Percentiles rank a stretch among this genome's conserved stretches.
Conservation (phyloP, 768 basidiomycete species). For the Pisolithus tinctorius region DNA sequence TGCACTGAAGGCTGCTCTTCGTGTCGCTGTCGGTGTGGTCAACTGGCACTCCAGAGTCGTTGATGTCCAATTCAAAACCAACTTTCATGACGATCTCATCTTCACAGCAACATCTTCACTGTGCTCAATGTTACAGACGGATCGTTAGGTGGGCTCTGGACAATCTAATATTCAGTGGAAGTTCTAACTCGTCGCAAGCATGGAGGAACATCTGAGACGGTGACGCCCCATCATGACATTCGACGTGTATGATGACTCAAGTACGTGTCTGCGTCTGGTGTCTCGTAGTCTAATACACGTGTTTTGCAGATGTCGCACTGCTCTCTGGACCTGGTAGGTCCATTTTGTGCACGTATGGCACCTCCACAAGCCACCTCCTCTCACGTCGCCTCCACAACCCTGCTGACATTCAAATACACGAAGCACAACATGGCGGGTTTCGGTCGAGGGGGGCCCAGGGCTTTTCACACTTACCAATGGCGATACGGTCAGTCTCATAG, state of each 20-base stretch:
- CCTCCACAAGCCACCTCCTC: slow-evolving; percentile 48
- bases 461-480: slow-evolving; percentile 59
- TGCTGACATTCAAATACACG: slow-evolving; percentile 35
- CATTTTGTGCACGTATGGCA: slow-evolving; percentile 62
- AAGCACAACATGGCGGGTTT: slow-evolving; percentile 32
- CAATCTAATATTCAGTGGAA: not conserved
- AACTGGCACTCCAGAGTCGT: slow-evolving; percentile 98
- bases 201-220: slow-evolving; percentile 79
- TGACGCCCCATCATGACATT: slow-evolving; percentile 37
- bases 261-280: slow-evolving; percentile 34
- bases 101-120: slow-evolving; percentile 72
- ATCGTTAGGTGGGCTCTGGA: slow-evolving; percentile 38
- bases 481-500: slow-evolving; percentile 46
- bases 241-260: slow-evolving; percentile 40
- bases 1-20: slow-evolving; percentile 4
- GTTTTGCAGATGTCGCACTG: slow-evolving; percentile 53
- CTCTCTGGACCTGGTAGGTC: slow-evolving; percentile 73
- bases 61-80: too few relatives aligned
- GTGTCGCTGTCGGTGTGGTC: slow-evolving; percentile 51
- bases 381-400: slow-evolving; percentile 57
- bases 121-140: slow-evolving; percentile 37
- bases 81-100: slow-evolving; percentile 56
- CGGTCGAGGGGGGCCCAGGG: slow-evolving; percentile 33
- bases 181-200: slow-evolving; percentile 33
- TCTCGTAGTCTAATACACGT: not conserved